phyloP scores from a whole-genome alignment of 129 eudicot genomes.

The Centaurea solstitialis region DNA sequence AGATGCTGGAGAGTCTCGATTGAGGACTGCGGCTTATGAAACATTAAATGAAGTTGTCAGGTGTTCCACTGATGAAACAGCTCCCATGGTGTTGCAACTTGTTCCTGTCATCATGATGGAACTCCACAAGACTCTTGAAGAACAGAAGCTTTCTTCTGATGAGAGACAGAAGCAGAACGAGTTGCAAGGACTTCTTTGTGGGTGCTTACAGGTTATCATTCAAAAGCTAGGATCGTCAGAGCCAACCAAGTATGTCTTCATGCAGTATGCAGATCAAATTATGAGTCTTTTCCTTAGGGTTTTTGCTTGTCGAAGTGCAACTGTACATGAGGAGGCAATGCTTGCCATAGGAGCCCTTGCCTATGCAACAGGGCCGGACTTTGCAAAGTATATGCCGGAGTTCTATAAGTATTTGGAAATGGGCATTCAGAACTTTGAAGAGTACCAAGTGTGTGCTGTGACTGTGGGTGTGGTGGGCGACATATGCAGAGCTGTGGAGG shows the following conservation, averaged over 20 bases:
- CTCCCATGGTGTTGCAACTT: slow-evolving; percentile 72
- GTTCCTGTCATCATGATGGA: slow-evolving; percentile 90
- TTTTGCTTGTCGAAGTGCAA: slow-evolving; percentile 79
- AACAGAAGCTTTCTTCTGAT: slow-evolving; percentile 68
- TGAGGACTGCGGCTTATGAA: slow-evolving; percentile 86
- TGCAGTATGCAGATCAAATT: slow-evolving; percentile 90
- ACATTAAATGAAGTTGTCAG: slow-evolving; percentile 89
- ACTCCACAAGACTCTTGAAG: slow-evolving; percentile 84
- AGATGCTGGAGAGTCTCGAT: slow-evolving; percentile 84
- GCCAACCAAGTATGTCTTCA: slow-evolving; percentile 56
- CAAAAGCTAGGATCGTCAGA: slow-evolving; percentile 82
- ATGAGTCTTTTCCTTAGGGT: slow-evolving; percentile 86
- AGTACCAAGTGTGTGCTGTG: slow-evolving; percentile 94
- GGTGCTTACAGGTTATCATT: slow-evolving; percentile 88
- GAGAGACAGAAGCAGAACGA: slow-evolving; percentile 78
- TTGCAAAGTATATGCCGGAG: slow-evolving; percentile 77
- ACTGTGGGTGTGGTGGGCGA: slow-evolving; percentile 98
- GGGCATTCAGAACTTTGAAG: slow-evolving; percentile 96
- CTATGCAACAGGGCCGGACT: slow-evolving; percentile 74
- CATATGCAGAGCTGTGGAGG: slow-evolving; percentile 87
- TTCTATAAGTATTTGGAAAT: slow-evolving; percentile 86
- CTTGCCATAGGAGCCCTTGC: slow-evolving; percentile 95
- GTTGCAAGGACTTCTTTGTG: slow-evolving; percentile 89
- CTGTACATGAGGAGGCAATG: slow-evolving; percentile 98
- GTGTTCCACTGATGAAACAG: slow-evolving; percentile 83